Evolutionary conservation across 176 grass and related monocot genomes (phyloP), one percentile per base, ranked within the genome.

Genomic region (Thalia dealbata): DNA sequence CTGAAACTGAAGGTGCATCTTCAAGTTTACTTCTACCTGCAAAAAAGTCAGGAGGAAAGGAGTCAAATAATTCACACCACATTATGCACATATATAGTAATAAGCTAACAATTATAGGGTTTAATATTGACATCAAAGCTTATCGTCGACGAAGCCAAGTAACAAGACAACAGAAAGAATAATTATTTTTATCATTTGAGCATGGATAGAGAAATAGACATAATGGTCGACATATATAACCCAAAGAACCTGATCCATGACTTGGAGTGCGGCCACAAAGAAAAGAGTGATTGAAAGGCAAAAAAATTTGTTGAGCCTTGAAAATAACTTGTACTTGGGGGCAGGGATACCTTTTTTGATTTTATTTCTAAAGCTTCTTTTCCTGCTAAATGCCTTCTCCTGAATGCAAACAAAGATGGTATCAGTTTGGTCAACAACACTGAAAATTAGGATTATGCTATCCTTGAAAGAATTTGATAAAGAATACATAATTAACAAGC

Each of bases 341-440:
- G n/a, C n/a, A n/a, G n/a, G 24, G 3, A 11, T 79, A 86, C 82
- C 87, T 88, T 82, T 86, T 59, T 92, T 97, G 67, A 97, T 61
- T 62, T 92, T 97, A 73, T 92, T 97, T 72, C 95, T 88, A 75
- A 97, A 97, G 81, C 95, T 97, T 68, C 95, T 97, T 90, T 97
- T 97, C 69, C 95, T 83, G 64, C 95, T 97, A 77, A 97, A 97
- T 14, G 90, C 85, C 51, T 85, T 81, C 78, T 97, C 95, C 95
- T 88, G 82, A 52, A 73, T 27, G 24, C 2, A 62, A 29, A 78
- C 9, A 63, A 29, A 78, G 50, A 68, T 9, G 7, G 25, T 23
- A 41, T 38, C 32, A 38, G 32, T 4, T 2, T 38, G 32, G 32
- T 38, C 32, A 38, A 38, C 4, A 38, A 4, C 32, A 38, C 32